Base-by-base conservation (phyloP, 2,329 filamentous ascomycete species). In the Aspergillus arachidicola region DNA sequence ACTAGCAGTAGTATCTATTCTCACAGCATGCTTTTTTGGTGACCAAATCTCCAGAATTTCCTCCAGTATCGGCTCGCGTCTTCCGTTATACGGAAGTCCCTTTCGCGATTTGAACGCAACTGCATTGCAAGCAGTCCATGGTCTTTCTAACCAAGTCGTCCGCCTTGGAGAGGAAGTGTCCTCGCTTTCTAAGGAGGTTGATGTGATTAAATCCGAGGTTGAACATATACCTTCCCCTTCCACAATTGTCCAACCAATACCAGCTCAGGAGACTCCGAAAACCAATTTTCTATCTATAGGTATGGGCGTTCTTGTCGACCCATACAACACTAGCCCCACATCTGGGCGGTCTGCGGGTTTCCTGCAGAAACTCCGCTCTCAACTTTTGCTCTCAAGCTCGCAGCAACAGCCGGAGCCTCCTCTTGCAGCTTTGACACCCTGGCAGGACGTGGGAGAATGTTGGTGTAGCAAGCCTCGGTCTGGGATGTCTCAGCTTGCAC, bases 401-500 rank as follows among this genome's bases (percentile, higher is more conserved):
- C 60, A 69, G 59, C 70, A 58, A 58, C 53, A 69, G 69, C 71
- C 75, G 16, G 65, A 70, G 23, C 79, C 83, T 1, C 83, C 84
- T 0, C 71, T 80, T n/a, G 76, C 82, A 0, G 92, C 91, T 0
- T 82, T 97, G 2, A 74, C 78, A 1, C 79, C 82, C 4, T 97
- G 94, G 93, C 82, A 88, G 11, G 91, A 96, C 56, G 85, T 90
- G 38, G 92, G 91, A 23, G 91, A 98, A 65, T 96, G 93, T 77
- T 98, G 93, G 91, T 98, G 94, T 76, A 88, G 90, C 5, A 77
- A 81, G 11, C 73, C 76, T 57, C 84, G 81, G 0, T 67, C 83
- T 56, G 75, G 75, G 16, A 78, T 79, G 19, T 71, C 79, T 9
- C 81, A 83, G 64, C 70, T 84, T 14, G 71, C 72, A 2, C 72